Percentiles rank a stretch among this genome's conserved stretches.
Conservation (phyloP, 257 asterid species). For the Rhazya stricta region DNA sequence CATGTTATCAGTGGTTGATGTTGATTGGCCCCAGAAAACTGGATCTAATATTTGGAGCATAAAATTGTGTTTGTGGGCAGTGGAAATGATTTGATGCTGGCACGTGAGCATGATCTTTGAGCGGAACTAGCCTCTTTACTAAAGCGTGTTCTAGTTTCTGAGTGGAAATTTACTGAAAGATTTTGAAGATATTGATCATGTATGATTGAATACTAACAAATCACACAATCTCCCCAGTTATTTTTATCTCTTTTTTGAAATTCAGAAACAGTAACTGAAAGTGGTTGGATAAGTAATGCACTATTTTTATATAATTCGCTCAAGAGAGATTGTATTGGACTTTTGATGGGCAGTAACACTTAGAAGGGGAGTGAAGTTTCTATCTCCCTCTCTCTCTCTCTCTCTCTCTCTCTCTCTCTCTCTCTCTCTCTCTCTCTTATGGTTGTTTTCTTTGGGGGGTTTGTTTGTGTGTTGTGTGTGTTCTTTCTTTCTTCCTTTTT, state of each 20-base stretch:
- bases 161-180: no score
- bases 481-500: no score
- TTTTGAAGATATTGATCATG: no score
- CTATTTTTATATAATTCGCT: not conserved
- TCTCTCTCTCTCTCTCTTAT: no score
- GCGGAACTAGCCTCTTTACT: not conserved
- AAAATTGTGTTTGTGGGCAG: not conserved
- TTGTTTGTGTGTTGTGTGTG: no score
- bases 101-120: not conserved
- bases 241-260: no score
- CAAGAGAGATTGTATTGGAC: not conserved
- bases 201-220: no score
- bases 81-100: not conserved
- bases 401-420: no score
- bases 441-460: no score
- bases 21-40: not conserved
- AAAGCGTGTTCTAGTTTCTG: not conserved
- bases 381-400: not conserved
- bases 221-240: no score
- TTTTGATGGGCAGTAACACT: not conserved
- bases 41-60: not conserved
- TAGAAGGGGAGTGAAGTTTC: not conserved
- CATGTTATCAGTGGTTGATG: not conserved
- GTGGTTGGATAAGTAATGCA: not conserved
- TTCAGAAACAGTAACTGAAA: no score